Evolutionary conservation across 169 alveolate genomes (phyloP).

Genomic region (Cryptosporidium sp.): DNA sequence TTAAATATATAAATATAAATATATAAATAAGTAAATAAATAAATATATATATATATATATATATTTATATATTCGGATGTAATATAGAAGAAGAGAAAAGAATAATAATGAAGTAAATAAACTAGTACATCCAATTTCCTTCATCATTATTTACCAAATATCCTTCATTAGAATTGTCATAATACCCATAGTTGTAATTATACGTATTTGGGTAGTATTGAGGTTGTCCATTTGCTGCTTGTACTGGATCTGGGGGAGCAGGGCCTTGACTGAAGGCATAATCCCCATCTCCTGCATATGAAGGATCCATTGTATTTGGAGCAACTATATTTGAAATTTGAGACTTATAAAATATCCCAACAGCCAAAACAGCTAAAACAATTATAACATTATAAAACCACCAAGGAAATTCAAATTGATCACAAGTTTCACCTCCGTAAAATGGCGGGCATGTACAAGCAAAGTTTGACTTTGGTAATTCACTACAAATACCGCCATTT

Average conservation of each 20-base stretch:
- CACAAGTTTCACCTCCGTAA: constrained; percentile 64
- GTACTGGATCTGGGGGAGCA: constrained; percentile 26
- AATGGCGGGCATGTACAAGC: constrained; percentile 48
- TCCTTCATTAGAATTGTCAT: background rate
- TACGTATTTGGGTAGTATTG: background rate
- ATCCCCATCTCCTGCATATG: constrained; percentile 13
- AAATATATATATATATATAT: no score
- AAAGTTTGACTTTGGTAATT: constrained; percentile 43
- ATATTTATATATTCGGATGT: background rate
- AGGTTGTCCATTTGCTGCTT: background rate
- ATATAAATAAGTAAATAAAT: background rate
- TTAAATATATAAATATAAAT: background rate
- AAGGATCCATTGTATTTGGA: constrained; percentile 30
- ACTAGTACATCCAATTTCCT: constrained; percentile 45
- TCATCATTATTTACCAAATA: constrained; percentile 35
- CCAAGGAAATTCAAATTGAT: constrained; percentile 52
- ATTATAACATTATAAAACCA: constrained; percentile 51
- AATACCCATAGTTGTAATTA: constrained; percentile 1
- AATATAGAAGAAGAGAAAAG: background rate
- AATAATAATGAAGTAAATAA: background rate
- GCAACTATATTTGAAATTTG: constrained; percentile 32
- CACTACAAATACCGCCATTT: constrained; percentile 50
- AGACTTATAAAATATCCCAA: constrained; percentile 43
- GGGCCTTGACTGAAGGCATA: background rate
- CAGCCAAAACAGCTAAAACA: constrained; percentile 10